A percentile compares a stretch with the other conserved stretches of the same genome.
These are phyloP conservation scores for Ambrosia artemisiifolia DNA, from an alignment of 129 eudicot genomes.

Conservation along the genomic window DNA sequence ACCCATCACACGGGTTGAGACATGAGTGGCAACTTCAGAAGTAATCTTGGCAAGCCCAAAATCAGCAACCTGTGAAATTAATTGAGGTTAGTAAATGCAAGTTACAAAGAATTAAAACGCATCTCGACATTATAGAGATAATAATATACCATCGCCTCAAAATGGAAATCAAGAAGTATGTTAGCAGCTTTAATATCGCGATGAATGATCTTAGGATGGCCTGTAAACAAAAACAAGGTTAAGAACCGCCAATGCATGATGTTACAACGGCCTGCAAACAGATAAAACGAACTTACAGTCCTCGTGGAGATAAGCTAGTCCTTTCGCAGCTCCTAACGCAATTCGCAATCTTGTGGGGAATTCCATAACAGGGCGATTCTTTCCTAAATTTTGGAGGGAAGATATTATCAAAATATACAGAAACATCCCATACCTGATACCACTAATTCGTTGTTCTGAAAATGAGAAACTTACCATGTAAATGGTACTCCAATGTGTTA, in stretches of 20 bases:
- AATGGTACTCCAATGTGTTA: conserved; percentile 87
- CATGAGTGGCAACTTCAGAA: conserved; percentile 83
- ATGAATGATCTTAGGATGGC: conserved; percentile 96
- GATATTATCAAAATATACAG: too few species aligned
- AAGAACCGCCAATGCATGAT: background rate
- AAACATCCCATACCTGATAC: too few species aligned
- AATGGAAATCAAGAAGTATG: conserved; percentile 78
- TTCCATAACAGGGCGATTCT: conserved; percentile 77
- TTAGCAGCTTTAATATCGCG: conserved; percentile 95
- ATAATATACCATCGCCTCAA: conserved; percentile 78
- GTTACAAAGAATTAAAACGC: background rate
- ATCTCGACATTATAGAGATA: background rate
- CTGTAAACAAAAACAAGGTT: conserved; percentile 36
- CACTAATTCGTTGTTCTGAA: background rate
- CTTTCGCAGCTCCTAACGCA: conserved; percentile 93
- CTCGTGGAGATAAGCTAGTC: conserved; percentile 89
- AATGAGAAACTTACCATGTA: conserved; percentile 62
- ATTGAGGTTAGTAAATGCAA: background rate
- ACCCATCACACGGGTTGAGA: conserved; percentile 98
- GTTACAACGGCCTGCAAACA: background rate
- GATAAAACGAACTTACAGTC: conserved; percentile 59
- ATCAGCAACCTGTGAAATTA: conserved; percentile 79
- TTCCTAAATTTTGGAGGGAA: conserved; percentile 41
- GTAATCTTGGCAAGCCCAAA: conserved; percentile 96
- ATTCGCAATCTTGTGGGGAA: conserved; percentile 76